Conservation (phyloP, 768 basidiomycete species). For the Mycena haematopus region DNA sequence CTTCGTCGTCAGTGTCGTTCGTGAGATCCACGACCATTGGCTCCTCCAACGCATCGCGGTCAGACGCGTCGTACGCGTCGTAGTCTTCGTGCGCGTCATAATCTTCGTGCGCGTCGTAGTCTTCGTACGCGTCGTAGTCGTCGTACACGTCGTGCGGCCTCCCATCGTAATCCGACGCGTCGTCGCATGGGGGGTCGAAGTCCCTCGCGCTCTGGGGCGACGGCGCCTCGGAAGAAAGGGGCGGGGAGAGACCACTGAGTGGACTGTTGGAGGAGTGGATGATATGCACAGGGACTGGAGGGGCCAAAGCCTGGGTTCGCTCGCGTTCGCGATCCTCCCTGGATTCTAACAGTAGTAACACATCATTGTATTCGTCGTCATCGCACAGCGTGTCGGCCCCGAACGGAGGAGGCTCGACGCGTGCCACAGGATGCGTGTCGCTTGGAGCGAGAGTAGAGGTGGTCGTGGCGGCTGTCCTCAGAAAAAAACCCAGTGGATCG, state of each 20-base stretch:
- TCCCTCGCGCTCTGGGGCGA: neutral
- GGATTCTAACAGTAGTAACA: too few relatives aligned
- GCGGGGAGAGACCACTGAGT: neutral
- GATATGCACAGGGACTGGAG: neutral
- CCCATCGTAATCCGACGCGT: neutral
- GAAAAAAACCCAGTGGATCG: too few relatives aligned
- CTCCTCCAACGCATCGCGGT: too few relatives aligned
- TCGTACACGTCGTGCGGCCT: too few relatives aligned
- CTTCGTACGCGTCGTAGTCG: too few relatives aligned
- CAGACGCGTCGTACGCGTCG: too few relatives aligned
- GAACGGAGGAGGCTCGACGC: neutral
- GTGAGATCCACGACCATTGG: too few relatives aligned
- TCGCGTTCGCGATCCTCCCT: neutral
- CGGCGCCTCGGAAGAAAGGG: constrained; percentile 1
- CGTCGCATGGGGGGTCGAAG: neutral
- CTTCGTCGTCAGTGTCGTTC: too few relatives aligned
- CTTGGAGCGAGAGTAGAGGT: too few relatives aligned
- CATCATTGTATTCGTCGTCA: neutral
- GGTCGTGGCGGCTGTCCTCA: too few relatives aligned
- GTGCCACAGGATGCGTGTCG: neutral
- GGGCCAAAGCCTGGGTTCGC: neutral
- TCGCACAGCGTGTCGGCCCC: neutral
- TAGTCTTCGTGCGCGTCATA: too few relatives aligned
- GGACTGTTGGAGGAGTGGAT: neutral
- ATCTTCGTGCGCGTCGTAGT: too few relatives aligned